Conservation (phyloP, 306 rosid species). For the Quercus engelmannii region DNA sequence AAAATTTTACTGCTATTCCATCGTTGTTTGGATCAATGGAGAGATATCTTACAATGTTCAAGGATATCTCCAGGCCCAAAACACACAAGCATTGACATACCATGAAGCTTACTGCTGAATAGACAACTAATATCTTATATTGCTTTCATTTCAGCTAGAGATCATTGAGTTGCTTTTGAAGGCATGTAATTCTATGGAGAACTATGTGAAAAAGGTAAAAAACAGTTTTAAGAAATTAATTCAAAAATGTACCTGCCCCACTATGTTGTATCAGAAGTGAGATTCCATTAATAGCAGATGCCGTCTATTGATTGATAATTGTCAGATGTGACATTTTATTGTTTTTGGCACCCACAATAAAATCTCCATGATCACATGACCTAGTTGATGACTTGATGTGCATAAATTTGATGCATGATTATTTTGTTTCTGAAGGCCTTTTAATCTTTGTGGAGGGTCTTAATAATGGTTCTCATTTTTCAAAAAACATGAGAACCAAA, state of each 20-base stretch:
- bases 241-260: neutral
- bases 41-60: neutral
- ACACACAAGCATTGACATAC: neutral
- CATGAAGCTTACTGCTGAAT: slow-evolving; percentile 8
- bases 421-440: neutral
- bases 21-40: neutral
- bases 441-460: neutral
- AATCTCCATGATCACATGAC: too few species aligned
- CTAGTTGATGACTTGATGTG: too few species aligned
- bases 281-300: neutral
- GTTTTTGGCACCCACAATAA: too few species aligned
- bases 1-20: neutral
- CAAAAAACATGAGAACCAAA: slow-evolving; percentile 2
- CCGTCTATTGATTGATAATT: neutral
- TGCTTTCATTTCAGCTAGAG: slow-evolving; percentile 48
- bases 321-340: too few species aligned
- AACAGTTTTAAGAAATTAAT: neutral
- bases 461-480: neutral
- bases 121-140: slow-evolving; percentile 20
- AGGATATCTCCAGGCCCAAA: neutral
- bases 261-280: neutral
- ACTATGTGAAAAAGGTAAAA: slow-evolving; percentile 56
- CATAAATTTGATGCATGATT: neutral
- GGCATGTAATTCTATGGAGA: slow-evolving; percentile 62
- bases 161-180: slow-evolving; percentile 68